Evolutionary conservation across 2,329 filamentous ascomycete genomes (phyloP).

Genomic region (Fusarium annulatum): DNA sequence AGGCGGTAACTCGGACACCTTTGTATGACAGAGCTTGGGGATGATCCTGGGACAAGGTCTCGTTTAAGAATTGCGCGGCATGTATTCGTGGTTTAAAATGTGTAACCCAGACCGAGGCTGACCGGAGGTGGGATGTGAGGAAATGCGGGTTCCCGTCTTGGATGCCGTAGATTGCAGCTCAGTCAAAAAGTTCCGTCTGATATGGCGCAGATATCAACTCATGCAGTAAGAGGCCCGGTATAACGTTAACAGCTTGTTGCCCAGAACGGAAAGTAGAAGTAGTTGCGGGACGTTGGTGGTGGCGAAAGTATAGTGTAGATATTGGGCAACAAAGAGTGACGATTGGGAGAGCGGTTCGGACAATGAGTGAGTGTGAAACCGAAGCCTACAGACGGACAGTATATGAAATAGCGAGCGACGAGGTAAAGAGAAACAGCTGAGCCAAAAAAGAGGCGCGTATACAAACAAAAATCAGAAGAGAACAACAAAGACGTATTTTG

Average conservation of each 20-base stretch:
- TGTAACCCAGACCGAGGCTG: conserved; percentile 21
- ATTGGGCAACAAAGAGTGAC: background rate
- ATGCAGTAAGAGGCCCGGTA: conserved; percentile 10
- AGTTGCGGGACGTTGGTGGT: conserved; percentile 7
- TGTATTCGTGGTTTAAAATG: conserved; percentile 24
- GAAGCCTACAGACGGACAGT: background rate
- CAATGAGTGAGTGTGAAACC: conserved; percentile 26
- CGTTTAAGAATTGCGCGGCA: conserved; percentile 24
- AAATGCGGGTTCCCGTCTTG: conserved; percentile 37
- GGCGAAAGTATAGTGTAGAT: conserved; percentile 9
- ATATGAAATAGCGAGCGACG: conserved; percentile 22
- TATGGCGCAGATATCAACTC: conserved; percentile 25
- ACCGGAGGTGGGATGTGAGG: conserved; percentile 15
- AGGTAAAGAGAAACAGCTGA: conserved; percentile 12
- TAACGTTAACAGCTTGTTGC: conserved; percentile 25
- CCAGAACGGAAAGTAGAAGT: conserved; percentile 30
- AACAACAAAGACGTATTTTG: conserved; percentile 14
- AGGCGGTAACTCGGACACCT: conserved; percentile 18
- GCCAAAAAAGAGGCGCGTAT: conserved; percentile 23
- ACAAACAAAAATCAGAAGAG: conserved; percentile 11
- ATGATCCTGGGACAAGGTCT: conserved; percentile 15
- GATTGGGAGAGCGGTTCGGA: conserved; percentile 18
- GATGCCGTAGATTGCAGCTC: conserved; percentile 29
- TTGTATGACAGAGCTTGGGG: conserved; percentile 12
- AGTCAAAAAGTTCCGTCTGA: conserved; percentile 24